Percentiles rank a stretch among this genome's conserved stretches.
Evolutionary conservation across 805 yeast species (phyloP).

Genomic region (Candida ipomoeae): DNA sequence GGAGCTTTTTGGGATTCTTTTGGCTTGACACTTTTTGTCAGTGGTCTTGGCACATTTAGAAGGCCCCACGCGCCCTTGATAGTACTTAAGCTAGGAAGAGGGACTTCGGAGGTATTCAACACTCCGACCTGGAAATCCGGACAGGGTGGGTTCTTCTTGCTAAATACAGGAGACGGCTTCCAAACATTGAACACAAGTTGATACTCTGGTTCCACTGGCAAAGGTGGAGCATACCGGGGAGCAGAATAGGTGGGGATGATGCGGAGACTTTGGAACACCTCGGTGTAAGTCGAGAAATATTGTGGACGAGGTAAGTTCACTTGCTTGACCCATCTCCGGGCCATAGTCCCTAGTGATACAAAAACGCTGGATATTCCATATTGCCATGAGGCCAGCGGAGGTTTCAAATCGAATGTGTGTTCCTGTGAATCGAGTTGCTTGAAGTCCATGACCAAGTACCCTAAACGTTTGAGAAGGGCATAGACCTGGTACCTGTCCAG

Average conservation of each 20-base stretch:
- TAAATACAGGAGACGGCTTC: constrained; percentile 75
- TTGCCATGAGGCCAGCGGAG: not conserved
- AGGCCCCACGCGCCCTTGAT: constrained; percentile 30
- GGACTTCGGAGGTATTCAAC: constrained; percentile 40
- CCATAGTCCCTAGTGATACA: not conserved
- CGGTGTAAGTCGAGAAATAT: constrained; percentile 26
- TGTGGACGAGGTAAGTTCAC: not conserved
- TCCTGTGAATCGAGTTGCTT: not conserved
- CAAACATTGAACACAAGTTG: constrained; percentile 63
- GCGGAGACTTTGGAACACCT: constrained; percentile 21
- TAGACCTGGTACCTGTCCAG: constrained; percentile 63
- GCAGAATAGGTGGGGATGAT: constrained; percentile 18
- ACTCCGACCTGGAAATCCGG: constrained; percentile 77
- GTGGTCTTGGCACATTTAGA: not conserved
- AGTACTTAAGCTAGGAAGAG: constrained; percentile 46
- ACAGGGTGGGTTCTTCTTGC: constrained; percentile 59
- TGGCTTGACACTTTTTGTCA: not conserved
- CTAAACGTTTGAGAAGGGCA: constrained; percentile 69
- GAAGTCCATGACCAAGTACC: constrained; percentile 52
- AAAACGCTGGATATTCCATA: not conserved
- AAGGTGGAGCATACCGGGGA: constrained; percentile 9
- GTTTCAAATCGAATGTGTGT: not conserved
- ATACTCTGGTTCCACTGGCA: constrained; percentile 13
- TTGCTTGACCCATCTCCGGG: not conserved
- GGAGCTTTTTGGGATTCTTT: not conserved